These are phyloP conservation scores for Begonia masoniana DNA, from an alignment of 306 rosid genomes.

Conservation along the genomic window DNA sequence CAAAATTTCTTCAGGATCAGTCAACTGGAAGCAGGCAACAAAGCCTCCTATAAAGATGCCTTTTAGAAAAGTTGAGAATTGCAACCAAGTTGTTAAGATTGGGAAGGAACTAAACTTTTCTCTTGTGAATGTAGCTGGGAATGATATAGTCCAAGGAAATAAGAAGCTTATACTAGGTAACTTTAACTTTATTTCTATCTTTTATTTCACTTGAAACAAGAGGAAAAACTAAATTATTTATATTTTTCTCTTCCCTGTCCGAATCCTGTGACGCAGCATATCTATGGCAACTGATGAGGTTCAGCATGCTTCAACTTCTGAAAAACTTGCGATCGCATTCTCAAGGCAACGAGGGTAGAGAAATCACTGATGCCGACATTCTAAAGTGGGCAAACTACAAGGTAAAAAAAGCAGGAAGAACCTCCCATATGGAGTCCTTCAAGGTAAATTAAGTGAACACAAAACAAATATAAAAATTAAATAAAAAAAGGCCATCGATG, in stretches of 20 bases:
- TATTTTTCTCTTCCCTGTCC: too few species aligned
- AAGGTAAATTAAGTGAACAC: constrained; percentile 42
- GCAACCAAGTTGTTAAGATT: constrained; percentile 50
- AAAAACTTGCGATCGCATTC: constrained; percentile 89
- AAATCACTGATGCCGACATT: constrained; percentile 84
- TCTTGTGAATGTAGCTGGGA: constrained; percentile 51
- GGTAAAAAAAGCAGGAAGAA: constrained; percentile 71
- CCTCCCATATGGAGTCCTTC: constrained; percentile 77
- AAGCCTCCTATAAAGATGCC: constrained; percentile 71
- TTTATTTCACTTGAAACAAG: neutral
- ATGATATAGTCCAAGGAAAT: constrained; percentile 55
- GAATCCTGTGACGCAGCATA: constrained; percentile 33
- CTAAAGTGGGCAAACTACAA: constrained; percentile 86
- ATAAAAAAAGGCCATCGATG: too few species aligned
- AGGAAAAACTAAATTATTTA: too few species aligned
- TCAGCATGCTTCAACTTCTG: constrained; percentile 87
- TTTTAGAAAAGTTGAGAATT: constrained; percentile 56
- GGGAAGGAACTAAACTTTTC: constrained; percentile 50
- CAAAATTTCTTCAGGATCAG: constrained; percentile 47
- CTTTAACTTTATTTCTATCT: neutral
- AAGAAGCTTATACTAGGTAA: constrained; percentile 49
- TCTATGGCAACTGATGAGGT: constrained; percentile 98
- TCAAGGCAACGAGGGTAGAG: constrained; percentile 65
- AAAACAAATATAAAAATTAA: too few species aligned
- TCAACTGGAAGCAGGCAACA: constrained; percentile 54